Evolutionary conservation across 1,284 basidiomycete genomes (phyloP).

Genomic region (Fistulinella cinereoalba): DNA sequence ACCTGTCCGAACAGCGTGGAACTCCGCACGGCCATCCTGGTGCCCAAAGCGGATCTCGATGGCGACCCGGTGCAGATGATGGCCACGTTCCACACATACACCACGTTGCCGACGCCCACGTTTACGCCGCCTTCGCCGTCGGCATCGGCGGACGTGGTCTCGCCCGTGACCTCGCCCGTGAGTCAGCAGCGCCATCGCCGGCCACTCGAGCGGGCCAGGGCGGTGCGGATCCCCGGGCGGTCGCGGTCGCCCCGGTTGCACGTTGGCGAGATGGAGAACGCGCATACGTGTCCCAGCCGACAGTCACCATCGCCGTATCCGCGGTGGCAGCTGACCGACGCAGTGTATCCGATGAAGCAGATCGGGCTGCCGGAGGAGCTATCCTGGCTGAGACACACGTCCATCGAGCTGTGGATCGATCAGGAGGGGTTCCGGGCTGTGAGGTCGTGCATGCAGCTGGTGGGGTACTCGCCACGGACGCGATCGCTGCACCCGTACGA

Average conservation of each 20-base stretch:
- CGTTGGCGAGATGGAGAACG: conserved; percentile 10
- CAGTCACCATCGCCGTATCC: too few species aligned
- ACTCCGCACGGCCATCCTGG: neutral
- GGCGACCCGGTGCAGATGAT: conserved; percentile 13
- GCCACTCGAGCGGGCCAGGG: conserved; percentile 31
- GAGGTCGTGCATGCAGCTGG: conserved; percentile 54
- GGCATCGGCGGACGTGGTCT: conserved; percentile 26
- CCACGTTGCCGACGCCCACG: conserved; percentile 28
- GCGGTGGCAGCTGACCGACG: too few species aligned
- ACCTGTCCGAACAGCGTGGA: conserved; percentile 8
- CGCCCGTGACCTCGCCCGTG: conserved; percentile 18
- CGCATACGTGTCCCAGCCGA: too few species aligned
- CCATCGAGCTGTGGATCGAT: conserved; percentile 70
- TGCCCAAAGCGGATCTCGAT: conserved; percentile 16
- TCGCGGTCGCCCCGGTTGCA: conserved; percentile 25
- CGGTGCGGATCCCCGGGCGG: conserved; percentile 28
- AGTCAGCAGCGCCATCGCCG: conserved; percentile 25
- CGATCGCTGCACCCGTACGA: conserved; percentile 34
- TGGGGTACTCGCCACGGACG: conserved; percentile 44
- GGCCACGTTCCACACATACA: conserved; percentile 25
- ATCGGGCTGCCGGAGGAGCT: conserved; percentile 38
- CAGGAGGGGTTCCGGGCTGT: conserved; percentile 75
- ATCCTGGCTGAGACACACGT: conserved; percentile 51
- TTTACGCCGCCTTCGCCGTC: conserved; percentile 33
- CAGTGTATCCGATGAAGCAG: conserved; percentile 13